Evolutionary conservation across 78 protist species (phyloP), one percentile per base, ranked within the genome.

Genomic region (Bodo saltans): DNA sequence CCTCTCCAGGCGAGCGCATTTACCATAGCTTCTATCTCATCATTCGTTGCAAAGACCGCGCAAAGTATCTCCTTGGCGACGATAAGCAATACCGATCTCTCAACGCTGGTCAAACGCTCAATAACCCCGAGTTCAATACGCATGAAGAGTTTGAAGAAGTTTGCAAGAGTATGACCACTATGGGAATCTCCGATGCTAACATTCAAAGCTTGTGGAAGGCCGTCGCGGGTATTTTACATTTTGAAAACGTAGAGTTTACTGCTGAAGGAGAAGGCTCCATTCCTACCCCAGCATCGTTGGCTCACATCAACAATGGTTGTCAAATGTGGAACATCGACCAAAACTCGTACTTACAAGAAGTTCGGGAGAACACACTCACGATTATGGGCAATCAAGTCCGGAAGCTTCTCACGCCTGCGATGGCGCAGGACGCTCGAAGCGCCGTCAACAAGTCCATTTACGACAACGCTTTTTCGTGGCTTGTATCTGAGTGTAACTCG

Each of bases 21-120:
- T 97, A 78, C 83, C 98, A 95, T 78, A 78, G 93, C 37, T 93
- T 97, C 87, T 95, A 97, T 93, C 92, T 90, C 88, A 34, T 84
- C 75, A 34, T 8, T 26, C 70, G 0, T 3, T 4, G 60, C 12
- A 68, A 81, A 3, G 74, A 81, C 67, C 39, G 39, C 12, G 42
- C 8, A 28, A 1, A 3, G 25, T 29, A n/a, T 28, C 32, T 4
- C 68, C 85, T 81, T 25, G 78, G 42, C 73, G 35, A 12, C 25
- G 74, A 3, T 12, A 21, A 12, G 3, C 37, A 3, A 29, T 33
- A 83, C 3, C 39, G n/a, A 28, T 29, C 42, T 33, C 3, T 85
- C 27, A 76, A 26, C 30, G 4, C 41, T 12, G 70, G 69, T n/a
- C 8, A 52, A 23, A 4, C 3, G 83, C 39, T 4, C 42, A 83